Base-by-base conservation (phyloP, 805 yeast species). In the Pichia deserticola region DNA sequence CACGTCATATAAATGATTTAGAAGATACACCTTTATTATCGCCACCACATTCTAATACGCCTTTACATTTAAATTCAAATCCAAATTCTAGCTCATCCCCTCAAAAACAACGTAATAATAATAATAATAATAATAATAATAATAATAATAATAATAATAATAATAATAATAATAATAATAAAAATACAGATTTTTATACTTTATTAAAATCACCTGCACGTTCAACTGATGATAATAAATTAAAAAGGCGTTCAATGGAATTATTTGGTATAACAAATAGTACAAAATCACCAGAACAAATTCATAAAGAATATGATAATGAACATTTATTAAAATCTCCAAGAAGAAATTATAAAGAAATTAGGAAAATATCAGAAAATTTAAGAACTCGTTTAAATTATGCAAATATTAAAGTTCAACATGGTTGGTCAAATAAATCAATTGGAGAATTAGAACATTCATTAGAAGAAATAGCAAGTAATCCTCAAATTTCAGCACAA, bases 401-500 rank as follows among this genome's bases (percentile, higher is more conserved):
- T 48, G 72, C 72, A 5, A 63, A 64, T 49, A 45, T 65, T 25
- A 68, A 68, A 54, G 63, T 68, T 25, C 69, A 68, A 51, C 62
- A 68, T 51, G 71, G 71, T 3, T 65, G 68, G 68, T 61, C 64
- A 8, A 53, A 56, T 27, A 59, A 59, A 40, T 57, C 65, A 7
- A 60, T 66, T 13, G 54, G 52, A 7, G 69, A 66, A 47, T 52
- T 65, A 13, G 66, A 61, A 45, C 54, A 62, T 41, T 59, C 60
- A 25, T 49, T 64, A 11, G 60, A 57, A 30, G 54, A 51, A 20
- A 58, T 60, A 11, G 51, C 55, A 12, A 35, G 40, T 47, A 56
- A 46, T 45, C 58, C 39, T 38, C 53, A 41, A 41, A 52, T 48
- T 15, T 48, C 46, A 42, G 54, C 42, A 41, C 54, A 5, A 43